Evolutionary conservation across 2,329 filamentous ascomycete species (phyloP).

Genomic region (Metarhizium humberi): DNA sequence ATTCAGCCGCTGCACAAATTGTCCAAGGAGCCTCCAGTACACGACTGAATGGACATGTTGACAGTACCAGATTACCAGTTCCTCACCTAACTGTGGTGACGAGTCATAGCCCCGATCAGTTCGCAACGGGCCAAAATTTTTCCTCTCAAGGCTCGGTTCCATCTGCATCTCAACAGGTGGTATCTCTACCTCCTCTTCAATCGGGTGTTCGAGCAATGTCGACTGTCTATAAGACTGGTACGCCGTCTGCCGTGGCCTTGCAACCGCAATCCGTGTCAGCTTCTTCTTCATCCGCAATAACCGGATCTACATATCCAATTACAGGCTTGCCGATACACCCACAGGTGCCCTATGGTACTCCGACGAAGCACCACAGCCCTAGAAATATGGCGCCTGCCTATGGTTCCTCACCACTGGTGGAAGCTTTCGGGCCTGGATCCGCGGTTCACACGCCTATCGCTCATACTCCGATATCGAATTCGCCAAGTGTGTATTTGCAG

Average conservation of each 20-base stretch:
- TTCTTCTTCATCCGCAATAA: slow-evolving; percentile 14
- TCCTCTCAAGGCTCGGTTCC: slow-evolving; percentile 29
- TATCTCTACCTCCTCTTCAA: slow-evolving; percentile 55
- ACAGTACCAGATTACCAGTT: slow-evolving; percentile 47
- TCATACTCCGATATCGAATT: slow-evolving; percentile 63
- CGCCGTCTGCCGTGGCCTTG: slow-evolving; percentile 26
- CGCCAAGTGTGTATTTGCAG: slow-evolving; percentile 78
- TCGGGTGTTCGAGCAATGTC: slow-evolving; percentile 63
- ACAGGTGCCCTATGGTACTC: slow-evolving; percentile 35
- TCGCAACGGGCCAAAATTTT: slow-evolving; percentile 29
- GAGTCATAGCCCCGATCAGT: slow-evolving; percentile 21
- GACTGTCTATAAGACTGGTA: slow-evolving; percentile 57
- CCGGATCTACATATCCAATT: slow-evolving; percentile 15
- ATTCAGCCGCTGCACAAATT: slow-evolving; percentile 12
- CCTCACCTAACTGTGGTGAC: slow-evolving; percentile 63
- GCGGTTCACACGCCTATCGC: slow-evolving; percentile 45
- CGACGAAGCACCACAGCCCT: slow-evolving; percentile 44
- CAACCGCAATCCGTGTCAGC: slow-evolving; percentile 24
- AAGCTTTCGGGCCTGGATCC: slow-evolving; percentile 45
- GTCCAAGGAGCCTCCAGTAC: slow-evolving; percentile 7
- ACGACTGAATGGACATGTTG: slow-evolving; percentile 12
- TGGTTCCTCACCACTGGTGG: slow-evolving; percentile 59
- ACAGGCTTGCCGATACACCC: slow-evolving; percentile 16
- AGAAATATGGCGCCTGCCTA: slow-evolving; percentile 33
- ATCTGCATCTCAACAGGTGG: slow-evolving; percentile 14